Evolutionary conservation across 345 rosid genomes (phyloP).

Genomic region (Garcia nutans): DNA sequence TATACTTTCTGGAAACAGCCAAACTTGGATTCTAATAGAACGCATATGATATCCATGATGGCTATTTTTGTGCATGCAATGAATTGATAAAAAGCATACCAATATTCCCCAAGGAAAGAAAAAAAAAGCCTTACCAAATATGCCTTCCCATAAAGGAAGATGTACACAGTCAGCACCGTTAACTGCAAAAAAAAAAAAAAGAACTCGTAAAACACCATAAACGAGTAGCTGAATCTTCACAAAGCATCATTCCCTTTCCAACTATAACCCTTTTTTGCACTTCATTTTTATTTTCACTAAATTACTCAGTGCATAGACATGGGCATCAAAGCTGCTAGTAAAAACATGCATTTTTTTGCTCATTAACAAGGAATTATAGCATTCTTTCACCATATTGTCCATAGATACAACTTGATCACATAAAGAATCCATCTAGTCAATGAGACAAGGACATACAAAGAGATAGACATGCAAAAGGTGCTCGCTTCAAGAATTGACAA

Average conservation of each 20-base stretch:
- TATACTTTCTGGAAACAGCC: background rate
- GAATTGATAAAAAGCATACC: slow-evolving; percentile 44
- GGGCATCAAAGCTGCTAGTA: background rate
- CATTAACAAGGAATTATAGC: background rate
- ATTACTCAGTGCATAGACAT: background rate
- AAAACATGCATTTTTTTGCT: background rate
- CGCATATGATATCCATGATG: background rate
- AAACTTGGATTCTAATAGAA: background rate
- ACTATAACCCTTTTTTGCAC: background rate
- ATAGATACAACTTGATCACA: background rate
- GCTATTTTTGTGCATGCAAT: background rate
- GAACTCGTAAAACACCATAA: slow-evolving; percentile 18
- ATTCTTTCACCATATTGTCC: background rate
- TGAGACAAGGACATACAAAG: background rate
- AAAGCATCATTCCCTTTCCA: background rate
- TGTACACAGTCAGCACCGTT: slow-evolving; percentile 81
- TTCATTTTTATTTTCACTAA: background rate
- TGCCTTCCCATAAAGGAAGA: slow-evolving; percentile 84
- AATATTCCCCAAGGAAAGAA: slow-evolving; percentile 37
- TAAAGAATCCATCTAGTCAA: background rate
- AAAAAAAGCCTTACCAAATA: slow-evolving; percentile 70
- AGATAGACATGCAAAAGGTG: background rate
- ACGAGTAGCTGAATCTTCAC: background rate
- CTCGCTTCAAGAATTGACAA: background rate
- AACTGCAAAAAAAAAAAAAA: slow-evolving; percentile 56